Base-by-base conservation (phyloP, 177 flowering plant genomes). In the Tripterygium wilfordii region DNA sequence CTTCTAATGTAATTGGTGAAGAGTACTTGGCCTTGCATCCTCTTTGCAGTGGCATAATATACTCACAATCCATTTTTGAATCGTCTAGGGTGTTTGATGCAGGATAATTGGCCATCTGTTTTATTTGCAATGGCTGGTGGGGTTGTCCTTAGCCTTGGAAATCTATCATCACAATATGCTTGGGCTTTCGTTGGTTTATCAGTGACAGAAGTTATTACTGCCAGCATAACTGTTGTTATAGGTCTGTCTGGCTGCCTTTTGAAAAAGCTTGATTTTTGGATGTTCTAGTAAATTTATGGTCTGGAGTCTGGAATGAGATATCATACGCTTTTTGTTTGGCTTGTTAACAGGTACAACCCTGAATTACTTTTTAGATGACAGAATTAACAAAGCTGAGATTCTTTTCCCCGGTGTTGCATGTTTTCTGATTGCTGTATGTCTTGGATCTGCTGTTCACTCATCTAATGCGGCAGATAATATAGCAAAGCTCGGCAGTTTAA, bases 321-420 rank as follows among this genome's bases (percentile, higher is more conserved):
- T 14, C 27, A 8, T 21, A 18, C 10, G 10, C 21, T 2, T 20
- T 29, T n/a, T 35, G 23, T 40, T 36, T 36, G n/a, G 15, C 28
- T 3, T 65, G 51, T 42, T 23, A 32, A 54, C 79, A 88, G 96
- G 98, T 21, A 75, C 88, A 44, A 85, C 92, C 35, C 21, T 91
- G 75, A 91, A 88, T 54, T 91, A 88, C 78, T 91, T 81, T 68
- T 65, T 91, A 21, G 98, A 91, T 60, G 86, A 61, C 58, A 80
- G 70, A 51, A 88, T 91, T 54, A 91, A 90, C 58, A 79, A 29
- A 56, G 95, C 98, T 17, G 85, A 74, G 60, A 78, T 90, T 44
- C 84, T 90, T 66, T 91, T 91, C 61, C 86, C 98, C 14, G 98
- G 98, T 0, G 96, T 88, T 48, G 96, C 59, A 45, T 91, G 89